Evolutionary conservation across 2,329 filamentous ascomycete species (phyloP).

Genomic region (Stylonectria norvegica): DNA sequence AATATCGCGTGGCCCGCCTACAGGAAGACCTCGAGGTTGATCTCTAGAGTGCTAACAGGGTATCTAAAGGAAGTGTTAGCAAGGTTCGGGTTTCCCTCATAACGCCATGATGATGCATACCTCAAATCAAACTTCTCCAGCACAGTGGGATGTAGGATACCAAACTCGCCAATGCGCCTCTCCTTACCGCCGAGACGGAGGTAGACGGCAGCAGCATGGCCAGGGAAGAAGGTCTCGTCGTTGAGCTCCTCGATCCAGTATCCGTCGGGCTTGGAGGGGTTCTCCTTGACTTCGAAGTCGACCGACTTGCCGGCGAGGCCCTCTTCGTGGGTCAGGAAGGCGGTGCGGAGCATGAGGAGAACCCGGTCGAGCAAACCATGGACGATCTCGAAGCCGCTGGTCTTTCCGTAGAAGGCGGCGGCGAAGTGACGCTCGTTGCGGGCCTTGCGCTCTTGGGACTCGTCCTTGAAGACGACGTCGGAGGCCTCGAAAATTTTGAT

Average conservation of each 20-base stretch:
- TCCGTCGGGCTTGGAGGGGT: slow-evolving; percentile 60
- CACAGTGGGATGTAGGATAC: slow-evolving; percentile 89
- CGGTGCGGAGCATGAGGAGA: slow-evolving; percentile 84
- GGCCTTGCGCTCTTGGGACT: slow-evolving; percentile 74
- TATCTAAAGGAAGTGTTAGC: slow-evolving; percentile 51
- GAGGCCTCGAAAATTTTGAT: slow-evolving; percentile 91
- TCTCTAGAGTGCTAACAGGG: slow-evolving; percentile 88
- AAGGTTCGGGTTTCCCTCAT: slow-evolving; percentile 8
- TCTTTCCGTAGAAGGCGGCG: slow-evolving; percentile 94
- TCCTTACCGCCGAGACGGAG: slow-evolving; percentile 72
- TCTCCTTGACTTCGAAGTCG: slow-evolving; percentile 51
- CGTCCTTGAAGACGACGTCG: slow-evolving; percentile 89
- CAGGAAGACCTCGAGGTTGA: slow-evolving; percentile 92
- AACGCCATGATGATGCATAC: slow-evolving; percentile 41
- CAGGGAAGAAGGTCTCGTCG: slow-evolving; percentile 86
- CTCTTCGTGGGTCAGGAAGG: slow-evolving; percentile 75
- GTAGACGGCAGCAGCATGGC: slow-evolving; percentile 82
- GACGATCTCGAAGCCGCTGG: slow-evolving; percentile 89
- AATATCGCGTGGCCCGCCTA: slow-evolving; percentile 39
- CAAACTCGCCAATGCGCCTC: slow-evolving; percentile 80
- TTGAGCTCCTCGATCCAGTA: slow-evolving; percentile 96
- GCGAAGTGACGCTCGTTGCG: slow-evolving; percentile 94
- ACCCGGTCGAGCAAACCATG: slow-evolving; percentile 91
- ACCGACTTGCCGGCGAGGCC: slow-evolving; percentile 52
- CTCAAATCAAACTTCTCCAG: slow-evolving; percentile 90